These are phyloP conservation scores for Corymbia calophylla DNA, from an alignment of 441 rosid genomes.

Conservation along the genomic window DNA sequence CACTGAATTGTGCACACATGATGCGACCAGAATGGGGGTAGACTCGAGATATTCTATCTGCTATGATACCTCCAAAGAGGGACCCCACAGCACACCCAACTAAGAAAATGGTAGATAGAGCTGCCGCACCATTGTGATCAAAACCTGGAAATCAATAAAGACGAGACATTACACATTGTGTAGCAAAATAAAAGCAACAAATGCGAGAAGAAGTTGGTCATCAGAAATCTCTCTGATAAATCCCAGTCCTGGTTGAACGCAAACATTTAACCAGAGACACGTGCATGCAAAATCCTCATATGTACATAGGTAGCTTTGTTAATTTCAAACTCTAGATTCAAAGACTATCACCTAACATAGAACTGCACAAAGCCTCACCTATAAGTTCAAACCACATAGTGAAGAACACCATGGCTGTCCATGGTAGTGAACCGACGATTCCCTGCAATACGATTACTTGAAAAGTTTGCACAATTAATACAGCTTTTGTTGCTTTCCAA, in stretches of 20 bases:
- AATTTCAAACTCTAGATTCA: not conserved
- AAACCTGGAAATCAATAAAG: slow-evolving; percentile 40
- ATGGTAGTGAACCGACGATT: slow-evolving; percentile 78
- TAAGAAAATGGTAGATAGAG: slow-evolving; percentile 66
- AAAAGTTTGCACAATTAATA: slow-evolving; percentile 70
- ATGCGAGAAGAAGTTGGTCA: not conserved
- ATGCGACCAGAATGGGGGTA: slow-evolving; percentile 79
- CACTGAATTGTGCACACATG: slow-evolving; percentile 95
- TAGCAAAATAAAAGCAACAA: not conserved
- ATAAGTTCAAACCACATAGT: slow-evolving; percentile 96
- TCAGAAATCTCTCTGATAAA: not conserved
- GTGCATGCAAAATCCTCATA: not conserved
- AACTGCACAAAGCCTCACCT: slow-evolving; percentile 28
- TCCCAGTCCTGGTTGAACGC: not conserved
- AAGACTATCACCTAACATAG: not conserved
- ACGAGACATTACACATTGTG: not conserved
- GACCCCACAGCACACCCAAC: slow-evolving; percentile 76
- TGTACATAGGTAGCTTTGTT: not conserved
- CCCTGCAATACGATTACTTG: slow-evolving; percentile 91
- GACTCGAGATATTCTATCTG: slow-evolving; percentile 49
- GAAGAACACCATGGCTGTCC: slow-evolving; percentile 98
- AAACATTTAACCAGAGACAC: not conserved
- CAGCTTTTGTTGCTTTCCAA: slow-evolving; percentile 64
- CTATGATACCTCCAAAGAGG: slow-evolving; percentile 66
- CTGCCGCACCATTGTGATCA: slow-evolving; percentile 67